Evolutionary conservation across 2,329 filamentous ascomycete genomes (phyloP), one percentile per base, ranked within the genome.

Genomic region (Xylaria sp.): DNA sequence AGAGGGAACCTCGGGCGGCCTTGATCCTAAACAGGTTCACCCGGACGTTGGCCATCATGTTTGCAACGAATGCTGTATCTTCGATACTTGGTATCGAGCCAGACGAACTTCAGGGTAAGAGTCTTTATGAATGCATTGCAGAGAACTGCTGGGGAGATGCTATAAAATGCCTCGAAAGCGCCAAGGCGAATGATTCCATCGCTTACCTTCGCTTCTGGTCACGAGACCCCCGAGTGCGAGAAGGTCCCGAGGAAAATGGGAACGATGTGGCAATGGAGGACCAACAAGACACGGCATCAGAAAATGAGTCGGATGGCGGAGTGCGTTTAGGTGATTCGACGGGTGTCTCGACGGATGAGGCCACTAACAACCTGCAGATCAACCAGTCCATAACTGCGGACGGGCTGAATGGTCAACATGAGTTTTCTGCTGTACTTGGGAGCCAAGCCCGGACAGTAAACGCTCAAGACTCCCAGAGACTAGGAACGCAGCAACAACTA

Each of bases 101-200:
- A 3, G 86, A 90, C 27, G 85, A 91, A 63, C 86, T 97, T 71
- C 86, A 89, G 71, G 90, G 92, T 50, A 91, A 90, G 73, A 94
- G 92, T 78, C 97, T 97, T 78, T 97, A 97, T 78, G 92, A 93
- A 74, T 95, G 92, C 76, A 96, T 97, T 60, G 88, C 92, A 66
- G 89, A 92, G 73, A 91, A 90, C 69, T 96, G 92, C 73, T 83
- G 96, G 32, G 83, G 87, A 9, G 92, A 96, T 73, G 93, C 93
- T 3, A 88, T 95, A 40, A 87, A 89, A 70, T 94, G 92, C 74
- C 81, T 97, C 37, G 93, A 97, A 79, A 92, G 91, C 72, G 93
- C 93, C 25, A 97, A 97, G 78, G 91, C 91, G 32, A 97, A 97
- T 75, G 93, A 97, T 78, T 97, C 93, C 1, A 96, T 97, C 75